Evolutionary conservation across 148 eudicot species (phyloP).

Genomic region (Mesembryanthemum crystallinum): DNA sequence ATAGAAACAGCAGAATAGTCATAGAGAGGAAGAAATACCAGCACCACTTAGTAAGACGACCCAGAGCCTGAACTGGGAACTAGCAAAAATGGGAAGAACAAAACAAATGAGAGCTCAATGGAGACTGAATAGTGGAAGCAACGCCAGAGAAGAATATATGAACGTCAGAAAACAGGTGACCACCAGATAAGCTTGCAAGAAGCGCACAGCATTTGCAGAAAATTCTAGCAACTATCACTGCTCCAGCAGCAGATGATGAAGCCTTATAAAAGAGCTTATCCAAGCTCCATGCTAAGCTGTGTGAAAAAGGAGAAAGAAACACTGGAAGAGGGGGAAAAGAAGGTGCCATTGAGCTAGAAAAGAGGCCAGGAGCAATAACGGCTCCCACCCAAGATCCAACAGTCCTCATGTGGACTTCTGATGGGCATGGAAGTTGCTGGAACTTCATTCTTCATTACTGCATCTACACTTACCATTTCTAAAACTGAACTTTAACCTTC

Average conservation of each 20-base stretch:
- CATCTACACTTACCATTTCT: neutral
- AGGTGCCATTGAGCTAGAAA: neutral
- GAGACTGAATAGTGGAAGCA: neutral
- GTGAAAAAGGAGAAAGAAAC: neutral
- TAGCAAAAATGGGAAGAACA: neutral
- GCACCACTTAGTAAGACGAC: neutral
- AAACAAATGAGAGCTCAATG: neutral
- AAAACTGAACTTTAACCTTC: neutral
- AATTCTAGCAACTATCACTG: no score
- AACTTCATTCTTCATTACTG: neutral
- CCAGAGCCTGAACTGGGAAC: neutral
- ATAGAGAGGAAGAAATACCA: neutral
- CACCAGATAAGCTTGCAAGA: no score
- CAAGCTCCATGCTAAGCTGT: neutral
- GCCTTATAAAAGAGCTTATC: neutral
- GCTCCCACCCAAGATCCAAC: neutral
- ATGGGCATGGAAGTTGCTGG: neutral
- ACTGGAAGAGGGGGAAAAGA: neutral
- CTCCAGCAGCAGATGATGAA: neutral
- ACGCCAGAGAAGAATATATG: no score
- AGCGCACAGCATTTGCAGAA: no score
- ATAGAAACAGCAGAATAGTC: neutral
- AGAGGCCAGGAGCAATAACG: neutral
- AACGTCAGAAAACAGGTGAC: no score
- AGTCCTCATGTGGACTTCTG: neutral